Conservation (phyloP, 2,329 filamentous ascomycete species). For the Colletotrichum limetticola region DNA sequence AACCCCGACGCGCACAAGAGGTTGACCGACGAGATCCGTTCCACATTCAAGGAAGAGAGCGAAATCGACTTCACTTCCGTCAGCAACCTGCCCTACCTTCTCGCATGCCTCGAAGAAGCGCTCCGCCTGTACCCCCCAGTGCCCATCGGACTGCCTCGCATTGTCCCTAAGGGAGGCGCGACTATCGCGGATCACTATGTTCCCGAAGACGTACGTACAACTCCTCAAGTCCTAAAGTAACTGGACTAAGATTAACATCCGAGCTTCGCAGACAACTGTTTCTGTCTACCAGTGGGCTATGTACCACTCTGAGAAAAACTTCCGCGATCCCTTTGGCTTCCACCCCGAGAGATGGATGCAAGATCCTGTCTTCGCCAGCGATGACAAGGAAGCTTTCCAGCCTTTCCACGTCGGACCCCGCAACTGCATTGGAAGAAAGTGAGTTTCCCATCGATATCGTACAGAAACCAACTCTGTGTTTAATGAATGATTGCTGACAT, state of each 20-base stretch:
- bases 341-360: slow-evolving; percentile 46
- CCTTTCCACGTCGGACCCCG: slow-evolving; percentile 60
- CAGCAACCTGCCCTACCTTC: slow-evolving; percentile 48
- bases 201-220: slow-evolving; percentile 42
- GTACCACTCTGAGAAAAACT: slow-evolving; percentile 46
- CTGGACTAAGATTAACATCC: neutral
- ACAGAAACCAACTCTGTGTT: neutral
- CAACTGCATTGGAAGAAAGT: slow-evolving; percentile 63
- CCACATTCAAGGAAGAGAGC: slow-evolving; percentile 44
- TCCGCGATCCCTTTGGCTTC: slow-evolving; percentile 45
- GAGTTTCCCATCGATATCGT: slow-evolving; percentile 38
- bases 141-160: slow-evolving; percentile 40
- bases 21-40: slow-evolving; percentile 51
- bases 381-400: slow-evolving; percentile 51
- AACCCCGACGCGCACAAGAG: slow-evolving; percentile 44
- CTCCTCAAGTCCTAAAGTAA: rapidly evolving
- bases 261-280: slow-evolving; percentile 46
- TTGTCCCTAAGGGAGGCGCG: slow-evolving; percentile 45
- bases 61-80: slow-evolving; percentile 49
- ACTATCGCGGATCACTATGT: slow-evolving; percentile 44
- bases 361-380: slow-evolving; percentile 38
- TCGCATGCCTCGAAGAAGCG: slow-evolving; percentile 53
- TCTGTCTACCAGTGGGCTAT: slow-evolving; percentile 48
- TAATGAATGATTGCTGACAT: neutral
- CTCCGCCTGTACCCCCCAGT: slow-evolving; percentile 52